A percentile compares a stretch with the other conserved stretches of the same genome.
phyloP scores from a whole-genome alignment of 345 rosid genomes.

The Brassica cretica region DNA sequence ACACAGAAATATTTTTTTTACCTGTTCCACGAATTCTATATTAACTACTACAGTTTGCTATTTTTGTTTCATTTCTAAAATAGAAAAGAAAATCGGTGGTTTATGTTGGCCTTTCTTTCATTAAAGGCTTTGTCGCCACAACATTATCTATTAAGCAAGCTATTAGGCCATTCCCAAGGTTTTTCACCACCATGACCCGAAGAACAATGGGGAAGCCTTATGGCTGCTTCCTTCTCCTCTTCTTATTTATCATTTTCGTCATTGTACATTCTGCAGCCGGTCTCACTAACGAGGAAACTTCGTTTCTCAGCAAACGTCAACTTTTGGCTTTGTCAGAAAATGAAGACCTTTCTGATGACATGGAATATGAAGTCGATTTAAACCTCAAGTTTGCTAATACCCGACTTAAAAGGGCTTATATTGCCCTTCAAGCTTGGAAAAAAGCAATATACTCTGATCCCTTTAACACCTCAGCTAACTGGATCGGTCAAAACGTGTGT shows the following conservation, averaged over 20 bases:
- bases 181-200: constrained; percentile 33
- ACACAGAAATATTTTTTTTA: neutral
- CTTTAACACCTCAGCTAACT: constrained; percentile 56
- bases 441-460: constrained; percentile 78
- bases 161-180: constrained; percentile 31
- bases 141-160: constrained; percentile 33
- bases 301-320: constrained; percentile 66
- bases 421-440: constrained; percentile 83
- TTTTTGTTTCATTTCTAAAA: neutral
- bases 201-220: constrained; percentile 53
- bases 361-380: constrained; percentile 42
- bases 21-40: neutral
- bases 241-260: constrained; percentile 28
- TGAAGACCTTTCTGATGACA: constrained; percentile 41
- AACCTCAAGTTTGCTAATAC: constrained; percentile 45
- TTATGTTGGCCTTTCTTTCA: neutral
- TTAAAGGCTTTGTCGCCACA: constrained; percentile 14
- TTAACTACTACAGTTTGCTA: neutral
- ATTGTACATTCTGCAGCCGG: constrained; percentile 40
- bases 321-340: constrained; percentile 49
- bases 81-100: neutral
- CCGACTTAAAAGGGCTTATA: constrained; percentile 62
- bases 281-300: constrained; percentile 52
- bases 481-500: constrained; percentile 77
- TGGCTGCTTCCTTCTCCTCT: constrained; percentile 54